These are phyloP conservation scores for Botrytis medusae DNA, from an alignment of 2,329 filamentous ascomycete genomes.

Conservation along the genomic window DNA sequence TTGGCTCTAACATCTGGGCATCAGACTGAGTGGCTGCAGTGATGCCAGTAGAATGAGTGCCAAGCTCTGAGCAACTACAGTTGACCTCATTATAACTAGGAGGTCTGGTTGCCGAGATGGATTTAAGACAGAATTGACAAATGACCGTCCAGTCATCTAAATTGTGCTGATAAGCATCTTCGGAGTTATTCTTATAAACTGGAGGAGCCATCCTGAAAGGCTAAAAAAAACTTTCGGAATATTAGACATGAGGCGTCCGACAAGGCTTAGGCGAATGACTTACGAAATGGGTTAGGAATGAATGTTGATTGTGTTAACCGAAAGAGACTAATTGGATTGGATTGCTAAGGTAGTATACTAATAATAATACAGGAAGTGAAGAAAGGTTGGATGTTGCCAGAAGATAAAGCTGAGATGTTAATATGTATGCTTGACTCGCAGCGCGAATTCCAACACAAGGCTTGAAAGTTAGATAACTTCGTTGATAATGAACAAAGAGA, in stretches of 20 bases:
- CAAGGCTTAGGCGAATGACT: constrained; percentile 12
- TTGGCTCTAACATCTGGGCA: neutral
- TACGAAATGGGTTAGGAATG: constrained; percentile 24
- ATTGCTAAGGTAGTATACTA: constrained; percentile 2
- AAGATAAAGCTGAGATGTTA: constrained; percentile 3
- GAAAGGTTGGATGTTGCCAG: neutral
- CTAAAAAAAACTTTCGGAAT: constrained; percentile 16
- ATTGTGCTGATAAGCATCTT: constrained; percentile 24
- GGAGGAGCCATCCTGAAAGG: constrained; percentile 20
- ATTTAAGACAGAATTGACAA: constrained; percentile 31
- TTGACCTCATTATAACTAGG: constrained; percentile 34
- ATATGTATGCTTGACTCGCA: neutral
- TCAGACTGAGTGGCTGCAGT: constrained; percentile 1
- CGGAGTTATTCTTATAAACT: constrained; percentile 22
- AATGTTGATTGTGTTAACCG: constrained; percentile 28
- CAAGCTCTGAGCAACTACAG: constrained; percentile 32
- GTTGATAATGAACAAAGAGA: neutral
- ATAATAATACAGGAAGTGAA: neutral
- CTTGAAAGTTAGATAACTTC: constrained; percentile 8
- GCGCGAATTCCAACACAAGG: neutral
- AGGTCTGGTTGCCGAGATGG: constrained; percentile 31
- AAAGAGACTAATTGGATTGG: constrained; percentile 28
- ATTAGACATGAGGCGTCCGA: constrained; percentile 17
- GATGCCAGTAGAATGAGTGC: constrained; percentile 12
- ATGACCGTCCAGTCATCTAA: constrained; percentile 26